Evolutionary conservation across 805 yeast genomes (phyloP), one percentile per base, ranked within the genome.

Genomic region (Metschnikowia gelsemii): DNA sequence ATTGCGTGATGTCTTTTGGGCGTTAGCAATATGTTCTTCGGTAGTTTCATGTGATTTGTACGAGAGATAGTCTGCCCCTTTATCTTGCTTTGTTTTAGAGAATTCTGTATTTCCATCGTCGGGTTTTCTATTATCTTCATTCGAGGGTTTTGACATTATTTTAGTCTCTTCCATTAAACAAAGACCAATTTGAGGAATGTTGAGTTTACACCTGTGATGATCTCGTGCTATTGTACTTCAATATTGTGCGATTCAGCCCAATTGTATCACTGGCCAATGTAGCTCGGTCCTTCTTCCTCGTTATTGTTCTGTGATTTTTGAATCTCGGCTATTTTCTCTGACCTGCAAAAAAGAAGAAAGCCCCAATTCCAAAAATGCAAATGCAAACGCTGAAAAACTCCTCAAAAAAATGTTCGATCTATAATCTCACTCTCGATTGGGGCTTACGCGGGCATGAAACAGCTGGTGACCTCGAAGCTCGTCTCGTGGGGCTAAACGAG

Each of bases 1-100:
- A n/a, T n/a, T n/a, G n/a, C n/a, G n/a, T n/a, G n/a, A n/a, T n/a
- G n/a, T 37, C 18, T 25, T 22, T 24, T 38, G 42, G 17, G 33
- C 33, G 27, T 25, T 12, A n/a, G 32, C 27, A 7, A 35, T 40
- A 9, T 33, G 39, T 9, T 30, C 39, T 25, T 35, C 44, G 5
- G 44, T 30, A 4, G 39, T 35, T 16, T 23, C 38, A 11, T 19
- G 26, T 3, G 31, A 23, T 20, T 40, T 34, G 21, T 40, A 35
- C 22, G 36, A 29, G 11, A 40, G 24, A 28, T 40, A 35, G 16
- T 40, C 38, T 6, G 35, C 31, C 14, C 19, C 31, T 31, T 27
- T 16, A 20, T 19, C 5, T 23, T 14, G 25, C 14, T 13, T 14
- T 16, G 31, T 28, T 28, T 20, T 20, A 28, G 31, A 28, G 31